Evolutionary conservation across 1,284 basidiomycete genomes (phyloP), one percentile per base, ranked within the genome.

Genomic region (Sporisorium reilianum): DNA sequence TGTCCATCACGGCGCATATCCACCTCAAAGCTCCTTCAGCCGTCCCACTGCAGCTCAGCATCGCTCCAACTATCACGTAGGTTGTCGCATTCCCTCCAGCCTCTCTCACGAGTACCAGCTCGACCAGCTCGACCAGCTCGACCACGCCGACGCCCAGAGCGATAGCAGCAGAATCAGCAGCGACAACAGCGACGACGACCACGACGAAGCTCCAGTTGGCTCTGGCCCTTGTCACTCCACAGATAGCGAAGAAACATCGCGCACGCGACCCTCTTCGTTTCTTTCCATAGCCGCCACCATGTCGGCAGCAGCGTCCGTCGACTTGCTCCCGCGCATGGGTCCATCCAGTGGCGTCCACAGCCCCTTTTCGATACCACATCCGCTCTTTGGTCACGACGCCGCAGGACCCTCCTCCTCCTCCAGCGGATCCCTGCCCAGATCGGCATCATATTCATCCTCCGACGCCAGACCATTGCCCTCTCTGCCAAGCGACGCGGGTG

Each of bases 351-450:
- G 56, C 60, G 61, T 61, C 36, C 64, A 64, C 57, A 67, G 57
- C 57, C 62, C 70, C 20, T 74, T 74, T 28, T 68, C 70, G 45
- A 74, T 74, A 74, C 55, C 55, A 0, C 57, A 74, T 64, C 51
- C 70, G n/a, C 70, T 68, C 28, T 74, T 74, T 34, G 38, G 22
- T 44, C 38, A 56, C 34, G 61, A 57, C n/a, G 54, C 57, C 30
- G 54, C 56, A n/a, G n/a, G n/a, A 4, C 54, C 61, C 25, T 64
- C 66, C 20, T 60, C 66, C 20, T 50, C 55, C 41, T 40, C 48
- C 56, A 40, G 8, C 36, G 48, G 51, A 46, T 64, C 52, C 3
- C 14, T 55, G 25, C 55, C 55, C 22, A 54, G 55, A 51, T 68
- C 65, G 18, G 30, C 59, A 22, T 23, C 48, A 16, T 49, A 46